These are phyloP conservation scores for Cadophora sp. DNA, from an alignment of 2,329 filamentous ascomycete genomes.

Conservation along the genomic window DNA sequence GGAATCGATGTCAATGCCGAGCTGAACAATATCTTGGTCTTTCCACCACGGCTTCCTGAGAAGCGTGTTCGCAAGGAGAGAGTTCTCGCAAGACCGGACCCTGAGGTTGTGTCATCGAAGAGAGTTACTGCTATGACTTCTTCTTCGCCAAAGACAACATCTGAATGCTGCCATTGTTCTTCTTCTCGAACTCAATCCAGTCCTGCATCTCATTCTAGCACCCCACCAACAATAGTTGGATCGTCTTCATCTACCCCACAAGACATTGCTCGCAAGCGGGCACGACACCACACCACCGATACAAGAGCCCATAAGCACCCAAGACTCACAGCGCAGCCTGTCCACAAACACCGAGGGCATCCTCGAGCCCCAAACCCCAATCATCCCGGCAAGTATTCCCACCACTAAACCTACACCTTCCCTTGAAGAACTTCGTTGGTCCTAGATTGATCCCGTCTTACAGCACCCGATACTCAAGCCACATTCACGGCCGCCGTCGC, in stretches of 20 bases:
- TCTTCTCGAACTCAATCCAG: conserved; percentile 6
- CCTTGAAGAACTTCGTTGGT: conserved; percentile 62
- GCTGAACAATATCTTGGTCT: conserved; percentile 62
- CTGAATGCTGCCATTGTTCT: conserved; percentile 10
- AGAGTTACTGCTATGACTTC: background rate
- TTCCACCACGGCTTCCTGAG: conserved; percentile 17
- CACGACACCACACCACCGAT: background rate
- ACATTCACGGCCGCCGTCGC: background rate
- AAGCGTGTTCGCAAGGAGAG: conserved; percentile 36
- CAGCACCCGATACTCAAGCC: conserved; percentile 24
- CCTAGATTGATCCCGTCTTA: conserved; percentile 64
- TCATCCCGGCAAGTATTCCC: conserved; percentile 80
- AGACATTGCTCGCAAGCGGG: background rate
- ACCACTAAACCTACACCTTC: conserved; percentile 52
- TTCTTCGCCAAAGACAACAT: conserved; percentile 5
- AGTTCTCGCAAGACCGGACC: conserved; percentile 56
- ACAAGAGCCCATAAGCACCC: conserved; percentile 11
- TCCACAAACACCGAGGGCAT: background rate
- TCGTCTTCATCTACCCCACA: conserved; percentile 2
- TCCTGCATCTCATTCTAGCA: background rate
- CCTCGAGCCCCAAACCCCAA: conserved; percentile 77
- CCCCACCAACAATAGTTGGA: background rate
- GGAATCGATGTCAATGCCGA: conserved; percentile 97
- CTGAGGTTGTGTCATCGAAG: conserved; percentile 70
- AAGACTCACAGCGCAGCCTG: background rate